Conservation (phyloP, 306 rosid species). For the Casuarina cunninghamiana region DNA sequence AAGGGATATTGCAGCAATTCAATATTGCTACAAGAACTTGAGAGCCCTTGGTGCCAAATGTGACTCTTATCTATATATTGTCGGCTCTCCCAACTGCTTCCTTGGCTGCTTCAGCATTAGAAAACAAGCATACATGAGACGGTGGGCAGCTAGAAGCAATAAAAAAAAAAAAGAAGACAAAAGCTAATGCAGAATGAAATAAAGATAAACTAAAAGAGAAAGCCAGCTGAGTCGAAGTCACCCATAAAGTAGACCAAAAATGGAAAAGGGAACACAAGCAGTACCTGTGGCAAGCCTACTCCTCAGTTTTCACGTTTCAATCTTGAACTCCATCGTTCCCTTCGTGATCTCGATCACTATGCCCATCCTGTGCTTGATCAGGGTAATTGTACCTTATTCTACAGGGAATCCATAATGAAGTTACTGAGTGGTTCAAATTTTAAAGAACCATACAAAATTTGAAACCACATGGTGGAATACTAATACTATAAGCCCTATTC, state of each 20-base stretch:
- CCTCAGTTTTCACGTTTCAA: conserved; percentile 39
- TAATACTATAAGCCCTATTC: neutral
- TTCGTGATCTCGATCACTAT: conserved; percentile 54
- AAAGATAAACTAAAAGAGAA: neutral
- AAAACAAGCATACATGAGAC: neutral
- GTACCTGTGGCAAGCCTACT: conserved; percentile 44
- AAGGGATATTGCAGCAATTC: neutral
- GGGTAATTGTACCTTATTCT: conserved; percentile 66
- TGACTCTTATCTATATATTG: neutral
- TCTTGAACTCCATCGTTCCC: conserved; percentile 68
- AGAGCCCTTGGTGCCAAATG: neutral
- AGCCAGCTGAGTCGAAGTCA: neutral
- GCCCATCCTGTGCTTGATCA: conserved; percentile 71
- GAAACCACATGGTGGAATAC: conserved; percentile 6
- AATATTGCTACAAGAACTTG: neutral
- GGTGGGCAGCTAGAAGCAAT: neutral
- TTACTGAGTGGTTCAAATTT: conserved; percentile 20
- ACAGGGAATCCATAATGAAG: conserved; percentile 63
- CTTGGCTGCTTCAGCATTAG: too few species aligned
- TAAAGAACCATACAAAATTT: conserved; percentile 18
- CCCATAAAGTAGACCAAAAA: neutral
- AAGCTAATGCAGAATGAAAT: neutral
- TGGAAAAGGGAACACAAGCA: conserved; percentile 15
- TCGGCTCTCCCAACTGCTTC: too few species aligned
- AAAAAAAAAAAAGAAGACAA: too few species aligned